These are phyloP conservation scores for Xylariomycetidae sp. DNA, from an alignment of 2,329 filamentous ascomycete genomes.

Conservation along the genomic window DNA sequence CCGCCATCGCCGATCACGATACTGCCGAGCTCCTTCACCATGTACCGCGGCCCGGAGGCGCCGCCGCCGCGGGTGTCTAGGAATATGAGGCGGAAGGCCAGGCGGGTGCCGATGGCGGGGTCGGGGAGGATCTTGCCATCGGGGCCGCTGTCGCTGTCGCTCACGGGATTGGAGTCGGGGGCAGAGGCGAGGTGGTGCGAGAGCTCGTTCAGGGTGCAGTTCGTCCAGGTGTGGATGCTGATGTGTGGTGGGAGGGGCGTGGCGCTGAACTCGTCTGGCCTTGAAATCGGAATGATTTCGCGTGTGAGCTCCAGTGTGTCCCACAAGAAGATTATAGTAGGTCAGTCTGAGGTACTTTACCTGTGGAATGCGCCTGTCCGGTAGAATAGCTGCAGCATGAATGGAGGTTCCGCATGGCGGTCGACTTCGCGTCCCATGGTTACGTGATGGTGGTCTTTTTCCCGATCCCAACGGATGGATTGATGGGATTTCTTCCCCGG, in stretches of 20 bases:
- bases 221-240: constrained; percentile 81
- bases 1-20: constrained; percentile 67
- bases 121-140: constrained; percentile 58
- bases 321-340: too few species aligned
- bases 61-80: constrained; percentile 55
- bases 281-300: too few species aligned
- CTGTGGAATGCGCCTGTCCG: constrained; percentile 68
- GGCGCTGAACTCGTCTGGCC: constrained; percentile 66
- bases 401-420: constrained; percentile 70
- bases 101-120: constrained; percentile 73
- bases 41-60: constrained; percentile 51
- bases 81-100: constrained; percentile 85
- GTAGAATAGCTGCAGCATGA: constrained; percentile 83
- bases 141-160: too few species aligned
- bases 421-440: constrained; percentile 41
- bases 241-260: constrained; percentile 60
- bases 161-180: too few species aligned
- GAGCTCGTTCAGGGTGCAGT: constrained; percentile 76
- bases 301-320: too few species aligned
- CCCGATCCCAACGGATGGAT: too few species aligned
- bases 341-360: constrained; percentile 40
- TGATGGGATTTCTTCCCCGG: too few species aligned
- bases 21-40: constrained; percentile 77
- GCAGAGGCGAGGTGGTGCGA: constrained; percentile 69
- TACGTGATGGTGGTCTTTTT: constrained; percentile 32